phyloP scores from a whole-genome alignment of 2,329 filamentous ascomycete species.

The Epicoccum sorghinum region DNA sequence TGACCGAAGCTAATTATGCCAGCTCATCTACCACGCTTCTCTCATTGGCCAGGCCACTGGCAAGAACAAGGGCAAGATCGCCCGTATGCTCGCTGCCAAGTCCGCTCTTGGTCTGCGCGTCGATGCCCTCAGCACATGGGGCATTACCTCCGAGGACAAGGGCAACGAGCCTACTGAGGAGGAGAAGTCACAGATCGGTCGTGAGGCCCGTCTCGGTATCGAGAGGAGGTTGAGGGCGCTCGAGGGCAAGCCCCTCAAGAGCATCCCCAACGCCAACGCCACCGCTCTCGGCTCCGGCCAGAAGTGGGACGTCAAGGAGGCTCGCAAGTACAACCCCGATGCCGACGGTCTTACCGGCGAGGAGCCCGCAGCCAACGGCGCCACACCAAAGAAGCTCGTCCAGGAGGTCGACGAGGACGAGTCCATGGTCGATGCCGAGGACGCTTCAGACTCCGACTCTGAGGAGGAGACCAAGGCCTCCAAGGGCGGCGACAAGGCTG shows the following conservation, averaged over 20 bases:
- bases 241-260: slow-evolving; percentile 87
- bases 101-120: slow-evolving; percentile 90
- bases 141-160: slow-evolving; percentile 61
- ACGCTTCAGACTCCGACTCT: slow-evolving; percentile 34
- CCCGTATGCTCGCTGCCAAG: slow-evolving; percentile 93
- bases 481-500: slow-evolving; percentile 47
- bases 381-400: slow-evolving; percentile 52
- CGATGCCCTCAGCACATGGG: slow-evolving; percentile 83
- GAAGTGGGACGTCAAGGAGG: slow-evolving; percentile 92
- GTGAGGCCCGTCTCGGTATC: slow-evolving; percentile 72
- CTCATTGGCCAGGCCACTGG: slow-evolving; percentile 96
- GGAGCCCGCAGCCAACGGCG: slow-evolving; percentile 63
- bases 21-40: slow-evolving; percentile 69
- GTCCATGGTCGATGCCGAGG: slow-evolving; percentile 44
- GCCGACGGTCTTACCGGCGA: slow-evolving; percentile 82
- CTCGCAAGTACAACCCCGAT: slow-evolving; percentile 91
- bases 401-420: slow-evolving; percentile 57
- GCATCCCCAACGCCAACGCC: slow-evolving; percentile 68
- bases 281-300: slow-evolving; percentile 55
- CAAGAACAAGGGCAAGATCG: slow-evolving; percentile 99
- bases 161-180: slow-evolving; percentile 75
- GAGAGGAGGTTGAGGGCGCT: slow-evolving; percentile 77
- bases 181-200: slow-evolving; percentile 81
- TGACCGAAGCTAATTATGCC: background rate
- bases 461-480: slow-evolving; percentile 39